A percentile compares a stretch with the other conserved stretches of the same genome.
Conservation (phyloP, 805 yeast species). For the Candida cerambycidarum region DNA sequence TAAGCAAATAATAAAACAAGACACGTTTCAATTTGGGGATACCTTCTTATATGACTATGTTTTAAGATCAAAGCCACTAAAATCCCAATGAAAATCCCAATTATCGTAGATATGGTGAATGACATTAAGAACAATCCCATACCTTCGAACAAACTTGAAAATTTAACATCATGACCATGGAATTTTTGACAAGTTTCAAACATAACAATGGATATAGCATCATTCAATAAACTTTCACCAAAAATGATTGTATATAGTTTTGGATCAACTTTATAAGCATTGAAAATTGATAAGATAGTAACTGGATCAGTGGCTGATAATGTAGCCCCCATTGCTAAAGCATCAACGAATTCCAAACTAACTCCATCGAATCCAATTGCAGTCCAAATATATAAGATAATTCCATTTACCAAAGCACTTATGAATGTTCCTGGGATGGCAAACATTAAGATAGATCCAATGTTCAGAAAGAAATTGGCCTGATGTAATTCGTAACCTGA, state of each 20-base stretch:
- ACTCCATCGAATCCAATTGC: constrained; percentile 87
- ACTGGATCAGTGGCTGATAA: constrained; percentile 98
- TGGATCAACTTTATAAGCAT: constrained; percentile 97
- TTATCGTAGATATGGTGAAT: constrained; percentile 84
- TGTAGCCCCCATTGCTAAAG: constrained; percentile 96
- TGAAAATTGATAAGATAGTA: constrained; percentile 92
- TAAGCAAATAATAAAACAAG: constrained; percentile 86
- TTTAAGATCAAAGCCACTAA: constrained; percentile 86
- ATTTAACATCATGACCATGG: constrained; percentile 74
- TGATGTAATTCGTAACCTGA: constrained; percentile 97
- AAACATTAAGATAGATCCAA: constrained; percentile 85
- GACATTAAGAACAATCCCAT: constrained; percentile 90
- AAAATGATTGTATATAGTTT: constrained; percentile 94
- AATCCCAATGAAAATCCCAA: constrained; percentile 86
- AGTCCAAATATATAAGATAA: constrained; percentile 85
- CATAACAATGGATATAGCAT: constrained; percentile 98
- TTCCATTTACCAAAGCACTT: constrained; percentile 88
- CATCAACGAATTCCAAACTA: constrained; percentile 90
- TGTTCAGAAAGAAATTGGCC: constrained; percentile 89
- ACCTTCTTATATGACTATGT: constrained; percentile 89
- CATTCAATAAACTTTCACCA: constrained; percentile 93
- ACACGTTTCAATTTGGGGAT: constrained; percentile 97
- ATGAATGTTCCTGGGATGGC: constrained; percentile 98
- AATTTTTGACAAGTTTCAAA: constrained; percentile 97
- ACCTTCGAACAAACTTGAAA: constrained; percentile 87